Evolutionary conservation across 2,329 filamentous ascomycete genomes (phyloP), one percentile per base, ranked within the genome.

Genomic region (Pseudogymnoascus sp.): DNA sequence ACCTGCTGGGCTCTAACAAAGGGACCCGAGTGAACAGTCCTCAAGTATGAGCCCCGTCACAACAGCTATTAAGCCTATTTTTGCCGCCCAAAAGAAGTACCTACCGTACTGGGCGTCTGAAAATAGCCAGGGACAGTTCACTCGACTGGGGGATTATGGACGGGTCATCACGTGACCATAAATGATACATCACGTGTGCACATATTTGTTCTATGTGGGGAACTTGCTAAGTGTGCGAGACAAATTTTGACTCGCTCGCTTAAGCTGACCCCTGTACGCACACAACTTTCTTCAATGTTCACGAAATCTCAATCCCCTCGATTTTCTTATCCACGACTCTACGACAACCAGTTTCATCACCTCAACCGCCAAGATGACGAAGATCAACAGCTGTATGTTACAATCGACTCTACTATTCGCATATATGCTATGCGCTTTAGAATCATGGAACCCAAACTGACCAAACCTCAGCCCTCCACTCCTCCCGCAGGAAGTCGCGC

Each of bases 401-500:
- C 63, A 36, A 62, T 64, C 23, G 11, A 44, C 42, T 65, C 44
- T 47, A 40, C 23, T 36, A 59, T 26, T 21, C 13, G 10, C 40
- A 44, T 64, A 35, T 60, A 17, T 26, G 44, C 26, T 21, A 62
- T 62, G 31, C 60, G 63, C 62, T 44, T 62, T 57, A 15, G n/a
- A 35, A 57, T 57, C 28, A 53, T 53, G 47, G n/a, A 13, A 53
- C 11, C 23, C 26, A 44, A 33, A 63, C 47, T 69, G 57, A 68
- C 64, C 9, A 57, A 26, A 42, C 60, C 64, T 19, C 70, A 88
- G 86, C 78, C 74, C 76, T 91, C 76, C 79, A 84, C 80, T 91
- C 90, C 80, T 96, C 92, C 77, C 88, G 93, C 83, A 89, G 93
- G 84, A 99, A 99, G 91, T 95, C 91, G 83, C 91, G 95, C 82